Base-by-base conservation (phyloP, 495 filamentous ascomycete genomes). In the Mytilinidion resinicola region DNA sequence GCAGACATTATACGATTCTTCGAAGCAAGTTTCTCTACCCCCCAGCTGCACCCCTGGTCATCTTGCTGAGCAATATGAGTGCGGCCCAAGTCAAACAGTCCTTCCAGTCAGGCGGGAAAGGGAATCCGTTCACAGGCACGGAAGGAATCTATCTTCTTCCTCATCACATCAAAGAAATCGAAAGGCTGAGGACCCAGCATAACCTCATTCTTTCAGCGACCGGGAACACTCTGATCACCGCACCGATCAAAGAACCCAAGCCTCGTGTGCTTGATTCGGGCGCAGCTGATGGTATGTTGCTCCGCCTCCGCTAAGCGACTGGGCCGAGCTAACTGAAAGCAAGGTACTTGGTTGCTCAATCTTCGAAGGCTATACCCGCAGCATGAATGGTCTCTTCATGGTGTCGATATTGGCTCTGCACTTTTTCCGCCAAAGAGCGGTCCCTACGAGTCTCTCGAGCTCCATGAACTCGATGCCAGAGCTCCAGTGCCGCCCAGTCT, bases 61-160 rank as follows among this genome's bases (percentile, higher is more conserved):
- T 30, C 25, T 49, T 3, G 19, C 19, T 14, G 19, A 49, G 19
- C 21, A 19, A 25, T 7, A n/a, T 49, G 19, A 21, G 43, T n/a
- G 19, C 25, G 19, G 39, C 43, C 19, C 15, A 14, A 41, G 37
- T 34, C 9, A 25, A 47, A 41, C 15, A 12, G 46, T 30, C 21
- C 21, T 19, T 38, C 43, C 25, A 30, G 25, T 6, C 25, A 30
- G 25, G 2, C 25, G 6, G 6, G 25, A 30, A 30, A 30, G 21
- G 17, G 17, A 36, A 19, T 33, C 53, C 48, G 10, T 36, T 56
- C 38, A 5, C 46, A 10, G 57, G 57, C 11, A 60, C 57, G 7
- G 57, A 60, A 41, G 57, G 57, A 19, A 38, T 42, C 4, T 60
- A 60, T 37, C 34, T 60, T 51, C 57, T 60, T 34, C 57, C 57